phyloP scores from a whole-genome alignment of 2,329 filamentous ascomycete genomes.

The Arthroderma sp. region DNA sequence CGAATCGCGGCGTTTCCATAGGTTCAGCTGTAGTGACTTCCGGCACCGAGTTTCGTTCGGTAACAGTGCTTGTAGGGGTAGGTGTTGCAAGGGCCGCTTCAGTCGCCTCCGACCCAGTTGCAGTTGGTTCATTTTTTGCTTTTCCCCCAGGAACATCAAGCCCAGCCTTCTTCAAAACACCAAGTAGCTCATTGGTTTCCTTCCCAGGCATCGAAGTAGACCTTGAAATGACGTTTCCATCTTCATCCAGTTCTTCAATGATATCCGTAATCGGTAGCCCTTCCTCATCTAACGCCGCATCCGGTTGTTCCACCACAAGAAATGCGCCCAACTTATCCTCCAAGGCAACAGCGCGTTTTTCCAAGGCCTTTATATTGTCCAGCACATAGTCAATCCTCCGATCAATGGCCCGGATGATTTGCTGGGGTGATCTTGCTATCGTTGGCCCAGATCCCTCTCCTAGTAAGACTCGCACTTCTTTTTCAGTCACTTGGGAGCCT shows the following conservation, averaged over 20 bases:
- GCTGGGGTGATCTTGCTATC: slow-evolving; percentile 42
- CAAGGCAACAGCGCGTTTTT: slow-evolving; percentile 57
- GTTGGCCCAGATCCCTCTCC: slow-evolving; percentile 29
- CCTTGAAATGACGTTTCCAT: slow-evolving; percentile 68
- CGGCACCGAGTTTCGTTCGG: background rate
- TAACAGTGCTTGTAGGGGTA: background rate
- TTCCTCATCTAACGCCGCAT: slow-evolving; percentile 39
- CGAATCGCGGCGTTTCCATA: too few species aligned
- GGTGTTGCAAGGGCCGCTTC: background rate
- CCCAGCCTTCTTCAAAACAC: slow-evolving; percentile 67
- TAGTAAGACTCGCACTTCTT: slow-evolving; percentile 46
- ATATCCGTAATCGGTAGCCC: slow-evolving; percentile 80
- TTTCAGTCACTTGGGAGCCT: slow-evolving; percentile 32
- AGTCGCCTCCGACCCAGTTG: slow-evolving; percentile 7
- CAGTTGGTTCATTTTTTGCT: slow-evolving; percentile 6
- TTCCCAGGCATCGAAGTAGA: slow-evolving; percentile 56
- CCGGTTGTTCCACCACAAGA: slow-evolving; percentile 47
- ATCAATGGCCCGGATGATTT: slow-evolving; percentile 56
- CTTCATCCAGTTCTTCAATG: slow-evolving; percentile 78
- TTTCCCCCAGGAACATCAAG: slow-evolving; percentile 35
- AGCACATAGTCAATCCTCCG: slow-evolving; percentile 81
- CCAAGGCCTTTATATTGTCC: slow-evolving; percentile 62
- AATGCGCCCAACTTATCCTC: slow-evolving; percentile 59
- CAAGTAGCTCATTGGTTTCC: slow-evolving; percentile 53
- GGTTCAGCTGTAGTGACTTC: background rate